A percentile compares a stretch with the other conserved stretches of the same genome.
Conservation (phyloP, 2,329 filamentous ascomycete species). For the Pseudopyricularia javanii region DNA sequence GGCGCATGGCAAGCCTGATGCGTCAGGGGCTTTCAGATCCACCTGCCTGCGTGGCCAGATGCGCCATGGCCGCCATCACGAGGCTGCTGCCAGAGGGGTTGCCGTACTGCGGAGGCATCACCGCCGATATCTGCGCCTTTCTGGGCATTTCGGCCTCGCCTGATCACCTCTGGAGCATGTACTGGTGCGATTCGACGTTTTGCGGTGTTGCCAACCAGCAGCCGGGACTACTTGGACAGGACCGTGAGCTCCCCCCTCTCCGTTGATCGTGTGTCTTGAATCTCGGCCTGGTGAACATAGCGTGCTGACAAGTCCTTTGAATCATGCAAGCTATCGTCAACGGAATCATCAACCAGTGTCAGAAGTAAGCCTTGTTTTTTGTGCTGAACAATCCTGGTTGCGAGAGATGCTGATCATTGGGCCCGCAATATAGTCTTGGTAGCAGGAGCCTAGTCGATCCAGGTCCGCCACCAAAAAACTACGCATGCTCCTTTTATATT, state of each 20-base stretch:
- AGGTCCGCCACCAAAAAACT: conserved; percentile 18
- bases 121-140: conserved; percentile 2
- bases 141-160: conserved; percentile 6
- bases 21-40: background rate
- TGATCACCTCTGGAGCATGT: conserved; percentile 28
- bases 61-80: background rate
- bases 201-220: conserved; percentile 32
- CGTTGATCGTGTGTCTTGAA: background rate
- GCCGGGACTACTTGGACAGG: conserved; percentile 18
- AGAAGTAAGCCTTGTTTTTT: conserved; percentile 25
- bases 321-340: conserved; percentile 32
- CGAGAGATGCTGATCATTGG: background rate
- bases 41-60: background rate
- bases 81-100: background rate
- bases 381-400: conserved; percentile 13
- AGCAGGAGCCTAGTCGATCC: conserved; percentile 18
- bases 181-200: conserved; percentile 36
- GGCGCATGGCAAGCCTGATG: background rate
- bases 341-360: conserved; percentile 35
- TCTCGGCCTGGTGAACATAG: background rate
- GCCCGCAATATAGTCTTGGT: conserved; percentile 11
- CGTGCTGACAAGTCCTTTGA: background rate
- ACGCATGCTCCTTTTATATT: conserved; percentile 12
- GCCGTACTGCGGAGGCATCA: background rate
- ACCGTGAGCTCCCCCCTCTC: conserved; percentile 27